Percentiles rank a stretch among this genome's conserved stretches.
phyloP scores from a whole-genome alignment of 441 rosid species.

The Breynia disticha region DNA sequence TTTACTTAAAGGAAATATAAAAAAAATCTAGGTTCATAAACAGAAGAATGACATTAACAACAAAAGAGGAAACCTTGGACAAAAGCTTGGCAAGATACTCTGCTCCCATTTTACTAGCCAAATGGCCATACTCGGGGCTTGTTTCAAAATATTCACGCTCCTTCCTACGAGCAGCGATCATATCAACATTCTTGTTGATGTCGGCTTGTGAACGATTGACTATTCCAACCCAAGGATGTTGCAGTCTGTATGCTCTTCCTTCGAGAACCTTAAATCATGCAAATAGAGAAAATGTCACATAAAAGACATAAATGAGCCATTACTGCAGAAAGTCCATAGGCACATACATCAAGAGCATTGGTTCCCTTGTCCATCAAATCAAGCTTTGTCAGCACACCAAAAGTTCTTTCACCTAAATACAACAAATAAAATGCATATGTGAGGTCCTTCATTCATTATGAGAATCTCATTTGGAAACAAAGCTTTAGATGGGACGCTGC shows the following conservation, averaged over 20 bases:
- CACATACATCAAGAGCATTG: constrained; percentile 71
- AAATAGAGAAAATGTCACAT: constrained; percentile 14
- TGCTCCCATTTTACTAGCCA: constrained; percentile 92
- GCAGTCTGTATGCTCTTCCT: constrained; percentile 89
- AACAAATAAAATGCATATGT: constrained; percentile 11
- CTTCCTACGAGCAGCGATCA: constrained; percentile 85
- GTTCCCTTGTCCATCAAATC: constrained; percentile 99
- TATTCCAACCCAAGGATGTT: constrained; percentile 99
- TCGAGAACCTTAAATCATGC: constrained; percentile 68
- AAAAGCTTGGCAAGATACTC: constrained; percentile 94
- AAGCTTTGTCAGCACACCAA: constrained; percentile 94
- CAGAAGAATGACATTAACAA: not conserved
- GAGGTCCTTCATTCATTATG: constrained; percentile 1
- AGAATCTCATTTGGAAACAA: not conserved
- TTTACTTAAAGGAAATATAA: no score
- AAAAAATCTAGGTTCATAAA: not conserved
- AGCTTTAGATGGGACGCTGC: not conserved
- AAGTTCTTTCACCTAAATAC: constrained; percentile 84
- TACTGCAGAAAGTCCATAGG: not conserved
- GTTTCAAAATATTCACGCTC: constrained; percentile 94
- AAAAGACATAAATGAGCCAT: no score
- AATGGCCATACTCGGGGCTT: constrained; percentile 95
- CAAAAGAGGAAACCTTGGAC: constrained; percentile 49
- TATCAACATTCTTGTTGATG: constrained; percentile 91
- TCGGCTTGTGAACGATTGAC: constrained; percentile 99